These are phyloP conservation scores for Hymenoscyphus repandus DNA, from an alignment of 2,329 filamentous ascomycete genomes.

Conservation along the genomic window DNA sequence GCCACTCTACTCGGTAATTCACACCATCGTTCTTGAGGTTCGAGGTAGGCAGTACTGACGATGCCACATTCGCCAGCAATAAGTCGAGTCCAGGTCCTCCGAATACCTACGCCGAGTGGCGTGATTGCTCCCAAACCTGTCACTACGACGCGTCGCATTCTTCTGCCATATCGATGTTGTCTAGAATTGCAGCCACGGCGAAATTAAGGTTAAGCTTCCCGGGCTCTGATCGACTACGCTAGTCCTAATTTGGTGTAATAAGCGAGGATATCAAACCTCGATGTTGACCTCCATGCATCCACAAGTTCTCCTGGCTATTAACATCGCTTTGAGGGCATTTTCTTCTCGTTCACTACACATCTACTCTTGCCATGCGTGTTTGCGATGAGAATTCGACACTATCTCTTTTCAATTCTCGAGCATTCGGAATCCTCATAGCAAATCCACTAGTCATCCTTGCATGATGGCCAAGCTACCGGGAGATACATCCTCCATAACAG, in stretches of 20 bases:
- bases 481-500: no score
- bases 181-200: neutral
- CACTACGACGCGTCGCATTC: slow-evolving; percentile 67
- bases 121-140: slow-evolving; percentile 79
- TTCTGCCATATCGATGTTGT: slow-evolving; percentile 20
- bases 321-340: no score
- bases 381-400: no score
- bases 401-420: no score
- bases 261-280: no score
- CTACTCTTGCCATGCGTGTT: no score
- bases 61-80: slow-evolving; percentile 77
- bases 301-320: no score
- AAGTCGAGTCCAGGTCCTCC: slow-evolving; percentile 74
- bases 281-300: no score
- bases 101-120: slow-evolving; percentile 75
- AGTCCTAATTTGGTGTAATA: neutral
- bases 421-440: no score
- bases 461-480: no score
- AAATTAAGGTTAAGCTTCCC: neutral
- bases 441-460: no score
- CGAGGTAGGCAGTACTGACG: slow-evolving; percentile 60
- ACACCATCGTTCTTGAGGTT: slow-evolving; percentile 45
- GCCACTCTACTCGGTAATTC: slow-evolving; percentile 80
- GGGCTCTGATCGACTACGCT: neutral
- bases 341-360: no score